Percentiles rank a stretch among this genome's conserved stretches.
Evolutionary conservation across 2,329 filamentous ascomycete species (phyloP).

Genomic region (Colletotrichum sp.): DNA sequence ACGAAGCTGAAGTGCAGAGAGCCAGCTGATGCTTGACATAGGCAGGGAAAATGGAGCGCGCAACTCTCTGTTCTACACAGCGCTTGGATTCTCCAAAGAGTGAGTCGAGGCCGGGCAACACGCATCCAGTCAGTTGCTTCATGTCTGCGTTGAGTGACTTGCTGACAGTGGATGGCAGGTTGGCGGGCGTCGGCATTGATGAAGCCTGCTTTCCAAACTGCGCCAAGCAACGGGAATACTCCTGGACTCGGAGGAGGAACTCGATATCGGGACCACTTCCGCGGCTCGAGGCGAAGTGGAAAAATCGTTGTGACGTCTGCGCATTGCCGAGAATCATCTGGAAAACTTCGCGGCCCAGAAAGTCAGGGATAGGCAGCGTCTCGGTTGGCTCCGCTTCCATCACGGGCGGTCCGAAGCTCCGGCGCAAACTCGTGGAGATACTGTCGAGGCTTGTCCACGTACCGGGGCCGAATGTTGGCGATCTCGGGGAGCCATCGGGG

Average conservation of each 20-base stretch:
- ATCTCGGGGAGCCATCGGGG: constrained; percentile 39
- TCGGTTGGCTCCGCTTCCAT: constrained; percentile 2
- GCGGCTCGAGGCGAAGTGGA: constrained; percentile 52
- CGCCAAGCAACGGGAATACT: constrained; percentile 48
- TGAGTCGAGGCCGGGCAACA: constrained; percentile 50
- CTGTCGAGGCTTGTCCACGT: constrained; percentile 24
- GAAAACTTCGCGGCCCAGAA: constrained; percentile 55
- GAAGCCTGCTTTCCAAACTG: constrained; percentile 44
- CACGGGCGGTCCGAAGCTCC: constrained; percentile 6
- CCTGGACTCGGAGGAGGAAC: constrained; percentile 55
- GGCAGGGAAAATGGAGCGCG: constrained; percentile 52
- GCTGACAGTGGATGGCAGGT: constrained; percentile 43
- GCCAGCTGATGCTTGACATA: constrained; percentile 59
- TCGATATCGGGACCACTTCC: constrained; percentile 55
- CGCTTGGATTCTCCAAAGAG: constrained; percentile 47
- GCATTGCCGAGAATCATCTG: constrained; percentile 55
- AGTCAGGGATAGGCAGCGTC: constrained; percentile 42
- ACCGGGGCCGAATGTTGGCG: constrained; percentile 21
- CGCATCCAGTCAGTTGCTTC: constrained; percentile 46
- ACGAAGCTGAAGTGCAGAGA: constrained; percentile 46
- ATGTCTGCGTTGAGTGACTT: constrained; percentile 49
- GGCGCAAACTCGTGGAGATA: constrained; percentile 17
- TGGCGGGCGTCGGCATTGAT: constrained; percentile 46
- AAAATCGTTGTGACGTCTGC: constrained; percentile 48
- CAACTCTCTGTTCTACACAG: constrained; percentile 48